Evolutionary conservation across 768 basidiomycete genomes (phyloP).

Genomic region (Tephrocybe rancida): DNA sequence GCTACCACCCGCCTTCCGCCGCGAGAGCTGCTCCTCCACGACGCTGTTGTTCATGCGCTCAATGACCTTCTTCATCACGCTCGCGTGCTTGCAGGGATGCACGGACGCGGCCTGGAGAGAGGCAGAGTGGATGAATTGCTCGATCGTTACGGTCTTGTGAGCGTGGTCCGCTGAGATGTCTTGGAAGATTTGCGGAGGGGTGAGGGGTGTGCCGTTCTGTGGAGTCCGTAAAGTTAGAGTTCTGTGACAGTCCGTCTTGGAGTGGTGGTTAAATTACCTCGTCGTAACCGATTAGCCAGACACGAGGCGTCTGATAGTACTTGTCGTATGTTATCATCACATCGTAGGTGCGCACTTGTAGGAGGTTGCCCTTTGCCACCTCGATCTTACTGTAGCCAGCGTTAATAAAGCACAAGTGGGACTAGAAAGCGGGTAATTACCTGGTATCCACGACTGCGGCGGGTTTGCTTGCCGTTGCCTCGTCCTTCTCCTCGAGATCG

Average conservation of each 20-base stretch:
- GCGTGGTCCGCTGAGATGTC: conserved; percentile 98
- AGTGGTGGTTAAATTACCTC: conserved; percentile 70
- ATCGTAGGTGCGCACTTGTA: conserved; percentile 98
- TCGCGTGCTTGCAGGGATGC: conserved; percentile 98
- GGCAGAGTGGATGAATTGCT: conserved; percentile 93
- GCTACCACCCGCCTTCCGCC: conserved; percentile 46
- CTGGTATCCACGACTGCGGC: conserved; percentile 46
- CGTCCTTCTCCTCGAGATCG: conserved; percentile 86
- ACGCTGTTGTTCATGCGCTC: conserved; percentile 95
- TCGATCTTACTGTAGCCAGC: conserved; percentile 52
- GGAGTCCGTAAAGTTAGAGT: conserved; percentile 8
- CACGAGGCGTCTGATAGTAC: conserved; percentile 97
- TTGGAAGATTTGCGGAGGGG: conserved; percentile 91
- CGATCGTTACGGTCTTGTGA: conserved; percentile 98
- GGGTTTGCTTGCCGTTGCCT: conserved; percentile 70
- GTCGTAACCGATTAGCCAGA: conserved; percentile 98
- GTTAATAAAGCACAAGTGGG: not conserved
- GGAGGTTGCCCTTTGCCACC: conserved; percentile 76
- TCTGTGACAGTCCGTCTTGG: not conserved
- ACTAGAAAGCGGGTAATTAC: conserved; percentile 34
- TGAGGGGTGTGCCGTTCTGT: conserved; percentile 87
- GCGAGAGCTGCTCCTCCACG: conserved; percentile 78
- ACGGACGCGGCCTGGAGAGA: conserved; percentile 89
- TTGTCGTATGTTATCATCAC: conserved; percentile 99
- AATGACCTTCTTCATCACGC: conserved; percentile 99